phyloP scores from a whole-genome alignment of 108 stramenopile genomes.

The Nitzschia inconspicua region DNA sequence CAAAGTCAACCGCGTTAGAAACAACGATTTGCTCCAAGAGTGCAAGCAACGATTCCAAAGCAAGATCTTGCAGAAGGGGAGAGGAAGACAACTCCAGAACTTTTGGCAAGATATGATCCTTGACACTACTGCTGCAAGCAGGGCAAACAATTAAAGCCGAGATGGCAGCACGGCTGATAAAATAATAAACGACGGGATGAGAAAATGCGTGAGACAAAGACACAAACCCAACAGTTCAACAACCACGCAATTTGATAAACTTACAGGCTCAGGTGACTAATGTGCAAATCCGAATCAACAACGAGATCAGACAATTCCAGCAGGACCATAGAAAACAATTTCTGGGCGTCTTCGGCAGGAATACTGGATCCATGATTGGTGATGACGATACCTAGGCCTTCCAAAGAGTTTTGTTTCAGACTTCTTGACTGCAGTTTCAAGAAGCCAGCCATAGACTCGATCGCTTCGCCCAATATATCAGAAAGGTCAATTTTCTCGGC shows the following conservation, averaged over 20 bases:
- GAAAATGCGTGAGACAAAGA: not conserved
- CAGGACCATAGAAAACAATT: constrained; percentile 68
- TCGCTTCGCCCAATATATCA: constrained; percentile 67
- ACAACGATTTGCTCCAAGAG: constrained; percentile 65
- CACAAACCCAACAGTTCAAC: not conserved
- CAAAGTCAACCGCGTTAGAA: constrained; percentile 59
- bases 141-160: constrained; percentile 68
- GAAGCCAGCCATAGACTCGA: constrained; percentile 78
- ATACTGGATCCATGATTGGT: constrained; percentile 44
- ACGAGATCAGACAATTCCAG: constrained; percentile 75
- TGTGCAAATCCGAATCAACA: constrained; percentile 88
- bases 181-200: not conserved
- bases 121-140: constrained; percentile 49
- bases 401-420: constrained; percentile 82
- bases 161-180: constrained; percentile 34
- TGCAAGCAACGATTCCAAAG: constrained; percentile 71
- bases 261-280: constrained; percentile 81
- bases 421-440: constrained; percentile 83
- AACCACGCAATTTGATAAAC: constrained; percentile 5
- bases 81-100: constrained; percentile 81
- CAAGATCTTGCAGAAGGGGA: constrained; percentile 86
- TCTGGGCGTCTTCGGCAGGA: constrained; percentile 19
- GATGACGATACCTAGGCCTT: constrained; percentile 74
- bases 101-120: constrained; percentile 62
- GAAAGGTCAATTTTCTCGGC: constrained; percentile 65